Base-by-base conservation (phyloP, 441 rosid species). In the Populus hybrid region DNA sequence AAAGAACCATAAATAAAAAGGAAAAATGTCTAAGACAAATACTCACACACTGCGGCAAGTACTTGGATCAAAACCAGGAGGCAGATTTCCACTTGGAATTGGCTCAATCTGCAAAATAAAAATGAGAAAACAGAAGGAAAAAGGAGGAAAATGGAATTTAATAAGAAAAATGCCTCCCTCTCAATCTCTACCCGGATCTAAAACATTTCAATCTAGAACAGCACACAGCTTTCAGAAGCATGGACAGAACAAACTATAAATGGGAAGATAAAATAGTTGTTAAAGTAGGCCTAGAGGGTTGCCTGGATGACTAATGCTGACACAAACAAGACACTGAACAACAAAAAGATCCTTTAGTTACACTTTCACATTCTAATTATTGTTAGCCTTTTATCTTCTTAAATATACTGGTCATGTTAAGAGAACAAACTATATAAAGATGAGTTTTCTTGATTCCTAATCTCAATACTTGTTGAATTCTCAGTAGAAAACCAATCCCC, bases 51-150 rank as follows among this genome's bases (percentile, higher is more conserved):
- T 50, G 59, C n/a, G n/a, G n/a, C 59, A 50, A 50, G 59, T 50
- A 50, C 59, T 50, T 5, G 59, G 59, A 50, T 50, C n/a, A 50
- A 50, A 50, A 50, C 98, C 99, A 81, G 98, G 96, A 87, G 98
- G 99, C 87, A 96, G 92, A 87, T 96, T 96, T 88, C 99, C 98
- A 87, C 98, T 93, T 84, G 98, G 97, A 73, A 94, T 90, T 72
- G 98, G 98, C 88, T 96, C 98, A 85, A 96, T 90, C 99, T 96
- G 98, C 93, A 84, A 89, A 90, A 90, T 59, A 24, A 85, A 86
- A 85, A 81, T 57, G 85, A 79, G 67, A 83, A 86, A 72, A n/a
- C 67, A 2, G 80, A 65, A 65, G 71, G 73, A 77, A 81, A 59
- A 42, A 23, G 28, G 32, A 81, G 75, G 74, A 50, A 38, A 59